Evolutionary conservation across 352 stramenopile species (phyloP).

Genomic region (Phytophthora pseudosyringae): DNA sequence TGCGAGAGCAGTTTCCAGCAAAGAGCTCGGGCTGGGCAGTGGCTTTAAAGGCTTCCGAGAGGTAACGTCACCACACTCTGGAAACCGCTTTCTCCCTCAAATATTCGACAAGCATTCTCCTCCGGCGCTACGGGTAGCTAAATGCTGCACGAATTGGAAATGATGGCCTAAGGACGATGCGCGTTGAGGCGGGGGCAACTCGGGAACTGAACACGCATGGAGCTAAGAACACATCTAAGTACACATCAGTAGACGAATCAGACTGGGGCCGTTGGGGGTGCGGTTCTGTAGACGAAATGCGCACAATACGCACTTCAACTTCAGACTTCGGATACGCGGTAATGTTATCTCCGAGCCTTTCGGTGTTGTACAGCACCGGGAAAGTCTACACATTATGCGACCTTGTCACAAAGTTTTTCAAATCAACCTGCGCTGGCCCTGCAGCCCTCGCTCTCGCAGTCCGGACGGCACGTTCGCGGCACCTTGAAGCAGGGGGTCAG

Average conservation of each 20-base stretch:
- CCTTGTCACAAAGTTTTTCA: constrained; percentile 8
- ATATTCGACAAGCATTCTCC: constrained; percentile 30
- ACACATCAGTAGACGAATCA: constrained; percentile 12
- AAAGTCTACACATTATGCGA: constrained; percentile 24
- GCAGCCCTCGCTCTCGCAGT: not conserved
- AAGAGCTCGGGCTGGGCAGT: constrained; percentile 14
- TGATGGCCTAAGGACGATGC: constrained; percentile 14
- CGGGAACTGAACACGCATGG: constrained; percentile 9
- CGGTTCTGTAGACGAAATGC: constrained; percentile 10
- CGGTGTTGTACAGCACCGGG: constrained; percentile 23
- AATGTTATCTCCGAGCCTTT: constrained; percentile 7
- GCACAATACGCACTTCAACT: constrained; percentile 22
- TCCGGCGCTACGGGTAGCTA: not conserved
- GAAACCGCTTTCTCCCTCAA: constrained; percentile 28
- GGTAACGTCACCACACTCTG: constrained; percentile 27
- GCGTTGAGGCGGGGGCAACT: constrained; percentile 5
- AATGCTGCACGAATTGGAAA: not conserved
- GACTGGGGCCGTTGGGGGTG: constrained; percentile 17
- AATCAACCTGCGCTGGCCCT: no score
- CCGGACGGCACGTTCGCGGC: constrained; percentile 8
- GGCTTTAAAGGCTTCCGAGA: constrained; percentile 18
- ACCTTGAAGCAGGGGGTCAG: not conserved
- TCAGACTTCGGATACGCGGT: constrained; percentile 27
- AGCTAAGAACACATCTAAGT: constrained; percentile 22
- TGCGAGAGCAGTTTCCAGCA: constrained; percentile 28